Conservation (phyloP, 73 alveolate genomes). For the Halteria grandinella region DNA sequence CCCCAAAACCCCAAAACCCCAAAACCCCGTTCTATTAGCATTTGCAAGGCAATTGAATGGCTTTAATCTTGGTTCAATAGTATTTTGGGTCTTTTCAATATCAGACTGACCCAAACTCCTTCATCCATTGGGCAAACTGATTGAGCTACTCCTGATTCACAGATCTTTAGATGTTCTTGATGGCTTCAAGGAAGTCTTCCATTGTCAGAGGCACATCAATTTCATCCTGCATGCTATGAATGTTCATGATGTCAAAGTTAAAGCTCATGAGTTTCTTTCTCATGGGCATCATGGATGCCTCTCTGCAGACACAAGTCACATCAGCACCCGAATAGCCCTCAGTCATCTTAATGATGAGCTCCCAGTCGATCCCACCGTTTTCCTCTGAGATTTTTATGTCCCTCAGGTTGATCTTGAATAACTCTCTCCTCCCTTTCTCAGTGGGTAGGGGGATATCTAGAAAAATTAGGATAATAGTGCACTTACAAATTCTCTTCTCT, state of each 20-base stretch:
- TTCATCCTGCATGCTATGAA: slow-evolving; percentile 45
- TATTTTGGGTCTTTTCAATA: neutral
- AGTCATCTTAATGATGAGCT: slow-evolving; percentile 76
- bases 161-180: slow-evolving; percentile 77
- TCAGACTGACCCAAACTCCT: slow-evolving; percentile 86
- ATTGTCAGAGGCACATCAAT: slow-evolving; percentile 77
- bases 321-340: slow-evolving; percentile 96
- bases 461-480: neutral
- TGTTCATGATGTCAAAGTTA: slow-evolving; percentile 34
- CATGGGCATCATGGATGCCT: slow-evolving; percentile 96
- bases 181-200: slow-evolving; percentile 85
- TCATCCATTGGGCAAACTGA: slow-evolving; percentile 87
- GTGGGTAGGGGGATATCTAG: slow-evolving; percentile 89
- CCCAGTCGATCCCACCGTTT: slow-evolving; percentile 63
- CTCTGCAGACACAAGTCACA: slow-evolving; percentile 92
- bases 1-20: no score
- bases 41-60: no score
- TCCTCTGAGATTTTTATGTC: slow-evolving; percentile 18
- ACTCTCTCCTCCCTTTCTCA: slow-evolving; percentile 87
- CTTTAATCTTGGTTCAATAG: neutral
- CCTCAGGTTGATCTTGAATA: slow-evolving; percentile 75
- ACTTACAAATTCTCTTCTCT: slow-evolving; percentile 90
- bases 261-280: slow-evolving; percentile 74
- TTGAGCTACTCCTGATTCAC: slow-evolving; percentile 75
- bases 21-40: no score